Evolutionary conservation across 805 yeast genomes (phyloP), one percentile per base, ranked within the genome.

Genomic region (Saccharomycopsis schoenii): DNA sequence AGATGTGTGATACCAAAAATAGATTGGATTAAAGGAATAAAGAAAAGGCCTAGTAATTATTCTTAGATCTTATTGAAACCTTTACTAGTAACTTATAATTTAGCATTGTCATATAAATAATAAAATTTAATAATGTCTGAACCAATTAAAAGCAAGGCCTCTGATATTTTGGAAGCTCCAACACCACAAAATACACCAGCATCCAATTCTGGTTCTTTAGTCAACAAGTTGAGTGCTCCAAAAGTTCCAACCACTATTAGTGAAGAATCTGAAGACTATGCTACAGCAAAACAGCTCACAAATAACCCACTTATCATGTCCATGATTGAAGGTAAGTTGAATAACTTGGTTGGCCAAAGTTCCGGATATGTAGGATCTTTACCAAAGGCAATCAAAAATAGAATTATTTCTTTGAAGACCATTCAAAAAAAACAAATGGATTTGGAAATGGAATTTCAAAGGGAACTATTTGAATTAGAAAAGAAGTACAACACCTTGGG

Each of bases 121-220:
- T 25, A 17, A 47, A 24, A 54, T n/a, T 34, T 21, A 15, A 58
- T 15, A 60, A 90, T 91, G 97, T 83, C 93, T 57, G 93, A 86
- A 74, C 97, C 97, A 50, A 91, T 91, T 74, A 88, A 86, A 77
- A 81, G 80, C 71, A 83, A 83, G 70, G 59, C 59, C 61, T 87
- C 86, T 71, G 89, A 89, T 71, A 83, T 89, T 66, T 87, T 93
- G 65, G 83, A 85, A 69, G 98, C 99, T 6, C 99, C 99, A 55
- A 94, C 99, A 0, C 99, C 99, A 4, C 99, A 94, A 72, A 94
- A 94, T 79, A 94, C 99, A 0, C 99, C 99, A 15, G 89, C 98
- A 2, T 84, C 93, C 41, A 88, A 86, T 42, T 80, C 89, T 51
- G 84, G 83, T 64, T 85, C 92, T 24, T 88, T 84, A 70, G 76